phyloP scores from a whole-genome alignment of 768 basidiomycete genomes.

The Rhodosporidiobolus sp. region DNA sequence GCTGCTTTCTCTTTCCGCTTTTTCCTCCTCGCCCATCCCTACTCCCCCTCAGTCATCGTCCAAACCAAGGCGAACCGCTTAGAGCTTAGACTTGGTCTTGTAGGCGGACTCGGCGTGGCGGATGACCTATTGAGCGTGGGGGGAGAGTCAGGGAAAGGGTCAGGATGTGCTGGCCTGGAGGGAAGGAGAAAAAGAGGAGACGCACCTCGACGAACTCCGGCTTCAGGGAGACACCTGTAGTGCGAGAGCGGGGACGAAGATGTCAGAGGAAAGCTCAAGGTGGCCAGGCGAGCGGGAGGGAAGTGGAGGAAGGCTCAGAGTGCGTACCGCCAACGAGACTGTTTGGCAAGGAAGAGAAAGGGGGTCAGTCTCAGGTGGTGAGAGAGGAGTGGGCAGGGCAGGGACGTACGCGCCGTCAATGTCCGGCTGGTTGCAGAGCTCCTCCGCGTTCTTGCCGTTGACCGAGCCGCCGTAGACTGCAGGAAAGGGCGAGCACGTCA shows the following conservation, averaged over 20 bases:
- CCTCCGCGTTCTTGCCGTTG: slow-evolving; percentile 77
- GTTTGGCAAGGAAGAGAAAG: too few relatives aligned
- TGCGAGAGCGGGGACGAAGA: slow-evolving; percentile 53
- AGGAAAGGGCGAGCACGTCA: too few relatives aligned
- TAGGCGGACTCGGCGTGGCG: slow-evolving; percentile 3
- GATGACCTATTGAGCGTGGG: not conserved
- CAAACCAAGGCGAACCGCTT: not conserved
- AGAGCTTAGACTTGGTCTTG: slow-evolving; percentile 10
- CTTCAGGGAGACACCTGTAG: slow-evolving; percentile 88
- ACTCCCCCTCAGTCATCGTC: too few relatives aligned
- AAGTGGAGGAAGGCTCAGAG: not conserved
- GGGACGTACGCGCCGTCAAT: slow-evolving; percentile 4
- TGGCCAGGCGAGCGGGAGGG: not conserved
- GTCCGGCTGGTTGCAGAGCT: slow-evolving; percentile 64
- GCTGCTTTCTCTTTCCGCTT: too few relatives aligned
- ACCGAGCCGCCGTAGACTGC: slow-evolving; percentile 91
- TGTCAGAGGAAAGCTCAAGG: not conserved
- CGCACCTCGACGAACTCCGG: slow-evolving; percentile 79
- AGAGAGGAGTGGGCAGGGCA: not conserved
- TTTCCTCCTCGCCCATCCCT: too few relatives aligned
- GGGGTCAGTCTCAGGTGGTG: too few relatives aligned
- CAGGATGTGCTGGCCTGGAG: too few relatives aligned
- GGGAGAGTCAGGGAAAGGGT: not conserved
- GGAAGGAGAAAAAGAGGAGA: slow-evolving; percentile 46
- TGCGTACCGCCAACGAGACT: not conserved